These are phyloP conservation scores for Fusarium sp. DNA, from an alignment of 2,329 filamentous ascomycete species.

Conservation along the genomic window DNA sequence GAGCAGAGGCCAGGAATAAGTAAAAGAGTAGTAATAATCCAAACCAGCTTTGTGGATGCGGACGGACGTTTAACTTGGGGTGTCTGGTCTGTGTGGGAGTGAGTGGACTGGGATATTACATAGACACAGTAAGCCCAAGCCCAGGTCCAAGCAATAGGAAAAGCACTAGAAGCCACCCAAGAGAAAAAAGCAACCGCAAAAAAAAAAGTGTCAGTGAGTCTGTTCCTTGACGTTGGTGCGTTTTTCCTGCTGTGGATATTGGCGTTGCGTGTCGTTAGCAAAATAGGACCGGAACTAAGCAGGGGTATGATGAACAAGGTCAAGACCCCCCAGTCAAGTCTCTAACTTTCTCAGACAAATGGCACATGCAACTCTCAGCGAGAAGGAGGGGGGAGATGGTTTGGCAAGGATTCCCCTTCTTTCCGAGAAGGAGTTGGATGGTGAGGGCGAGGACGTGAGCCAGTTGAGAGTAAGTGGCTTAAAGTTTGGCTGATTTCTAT, in stretches of 20 bases:
- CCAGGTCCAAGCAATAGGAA: conserved; percentile 25
- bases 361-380: conserved; percentile 5
- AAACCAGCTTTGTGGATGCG: conserved; percentile 42
- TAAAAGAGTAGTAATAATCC: conserved; percentile 41
- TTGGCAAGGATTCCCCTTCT: conserved; percentile 1
- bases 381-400: neutral
- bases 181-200: conserved; percentile 30
- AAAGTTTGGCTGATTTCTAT: conserved; percentile 24
- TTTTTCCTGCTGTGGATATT: neutral
- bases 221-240: conserved; percentile 19
- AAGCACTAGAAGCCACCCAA: conserved; percentile 1
- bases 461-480: conserved; percentile 18
- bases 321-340: conserved; percentile 27
- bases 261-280: conserved; percentile 35
- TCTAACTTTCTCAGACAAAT: conserved; percentile 40
- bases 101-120: conserved; percentile 7
- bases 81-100: conserved; percentile 23
- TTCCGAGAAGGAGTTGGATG: conserved; percentile 1
- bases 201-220: conserved; percentile 7
- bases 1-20: conserved; percentile 33
- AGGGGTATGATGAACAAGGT: conserved; percentile 21
- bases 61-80: conserved; percentile 12
- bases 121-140: conserved; percentile 22
- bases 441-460: conserved; percentile 17
- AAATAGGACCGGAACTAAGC: conserved; percentile 19